Base-by-base conservation (phyloP, 148 eudicot genomes). In the Silene latifolia region DNA sequence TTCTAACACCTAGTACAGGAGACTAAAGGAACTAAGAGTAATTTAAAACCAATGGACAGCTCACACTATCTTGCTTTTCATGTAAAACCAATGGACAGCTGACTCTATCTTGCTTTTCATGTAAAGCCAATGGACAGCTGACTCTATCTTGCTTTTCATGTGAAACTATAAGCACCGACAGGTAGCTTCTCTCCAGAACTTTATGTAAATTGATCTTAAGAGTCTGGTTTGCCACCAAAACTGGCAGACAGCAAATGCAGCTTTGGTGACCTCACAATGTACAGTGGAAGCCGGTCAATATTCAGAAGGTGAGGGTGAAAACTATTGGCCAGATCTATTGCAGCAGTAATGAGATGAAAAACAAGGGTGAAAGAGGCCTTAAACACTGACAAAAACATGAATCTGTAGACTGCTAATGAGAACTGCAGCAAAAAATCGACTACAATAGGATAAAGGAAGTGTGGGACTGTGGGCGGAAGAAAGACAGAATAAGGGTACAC, bases 311-410 rank as follows among this genome's bases (percentile, higher is more conserved):
- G 51, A 19, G 7, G 42, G 42, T n/a, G 51, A 19, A 13, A 32
- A 32, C n/a, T n/a, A 44, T 42, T 44, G 44, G 71, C 71, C 71
- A 42, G 5, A 20, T 67, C 10, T 67, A 42, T 39, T 19, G 51
- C 51, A 44, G 24, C 71, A 20, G 39, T 8, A 64, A n/a, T n/a
- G n/a, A 61, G 29, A 61, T 35, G 27, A 2, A 27, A 32, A 69
- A 48, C 59, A 21, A 63, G 67, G 7, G 29, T 48, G 72, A 42
- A 69, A 46, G n/a, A 69, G 11, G 72, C 72, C 72, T 69, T 69
- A 3, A 24, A 46, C 29, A 69, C 72, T 21, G 21, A 69, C 48
- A 66, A 66, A 66, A 29, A 66, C 48, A 21, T 69, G 53, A n/a
- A n/a, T 20, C 19, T 54, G 48, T 25, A 20, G 20, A 65, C 67